Evolutionary conservation across 2,329 filamentous ascomycete species (phyloP).

Genomic region (Sporothrix brunneoviolacea): DNA sequence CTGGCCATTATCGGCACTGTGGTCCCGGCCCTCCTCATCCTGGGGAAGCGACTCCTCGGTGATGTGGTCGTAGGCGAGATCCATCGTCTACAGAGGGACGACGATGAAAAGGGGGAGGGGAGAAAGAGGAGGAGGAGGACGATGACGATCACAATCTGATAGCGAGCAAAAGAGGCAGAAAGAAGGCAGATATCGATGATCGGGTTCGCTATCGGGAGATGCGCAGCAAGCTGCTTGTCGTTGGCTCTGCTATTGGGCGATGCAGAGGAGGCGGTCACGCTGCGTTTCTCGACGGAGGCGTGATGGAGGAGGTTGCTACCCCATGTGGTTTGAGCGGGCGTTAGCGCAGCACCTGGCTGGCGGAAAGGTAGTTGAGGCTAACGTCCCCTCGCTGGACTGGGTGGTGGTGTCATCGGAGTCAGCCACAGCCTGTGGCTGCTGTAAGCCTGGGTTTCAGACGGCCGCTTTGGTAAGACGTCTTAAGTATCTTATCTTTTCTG

Average conservation of each 20-base stretch:
- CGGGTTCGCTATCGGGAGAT: not conserved
- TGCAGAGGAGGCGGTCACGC: slow-evolving; percentile 11
- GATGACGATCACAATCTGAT: not conserved
- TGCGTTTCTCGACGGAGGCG: not conserved
- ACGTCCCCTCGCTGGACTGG: not conserved
- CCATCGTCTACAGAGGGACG: slow-evolving; percentile 52
- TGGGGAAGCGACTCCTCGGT: slow-evolving; percentile 70
- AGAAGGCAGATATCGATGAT: not conserved
- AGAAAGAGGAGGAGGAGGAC: not conserved
- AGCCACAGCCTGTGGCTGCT: not conserved
- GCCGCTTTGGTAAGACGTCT: not conserved
- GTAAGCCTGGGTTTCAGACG: not conserved
- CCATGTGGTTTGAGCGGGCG: slow-evolving; percentile 6
- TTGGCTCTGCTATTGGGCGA: slow-evolving; percentile 5
- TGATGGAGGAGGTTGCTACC: slow-evolving; percentile 8
- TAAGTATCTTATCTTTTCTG: not conserved
- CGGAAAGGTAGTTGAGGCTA: not conserved
- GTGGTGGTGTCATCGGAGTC: slow-evolving; percentile 1
- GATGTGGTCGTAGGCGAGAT: slow-evolving; percentile 96
- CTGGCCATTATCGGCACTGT: slow-evolving; percentile 31
- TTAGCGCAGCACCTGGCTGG: not conserved
- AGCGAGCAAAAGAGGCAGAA: not conserved
- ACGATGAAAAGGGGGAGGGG: not conserved
- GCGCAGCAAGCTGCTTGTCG: not conserved
- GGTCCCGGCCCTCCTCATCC: slow-evolving; percentile 41